phyloP scores from a whole-genome alignment of 23 red algal genomes.

The Chondrus crispus region DNA sequence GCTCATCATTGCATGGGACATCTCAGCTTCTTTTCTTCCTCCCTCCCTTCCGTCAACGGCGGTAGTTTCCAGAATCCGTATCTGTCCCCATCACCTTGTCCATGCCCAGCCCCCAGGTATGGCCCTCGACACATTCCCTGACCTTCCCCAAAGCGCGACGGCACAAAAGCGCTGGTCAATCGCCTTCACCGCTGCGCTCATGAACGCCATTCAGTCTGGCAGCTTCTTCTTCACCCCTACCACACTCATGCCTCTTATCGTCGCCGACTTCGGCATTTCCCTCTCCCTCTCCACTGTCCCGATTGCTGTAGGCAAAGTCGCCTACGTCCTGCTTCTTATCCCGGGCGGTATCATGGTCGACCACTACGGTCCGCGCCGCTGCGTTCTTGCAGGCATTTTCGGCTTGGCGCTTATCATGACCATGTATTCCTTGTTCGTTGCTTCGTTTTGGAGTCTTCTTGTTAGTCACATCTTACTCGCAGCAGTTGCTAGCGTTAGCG shows the following conservation, averaged over 20 bases:
- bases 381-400: conserved; percentile 60
- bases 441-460: conserved; percentile 16
- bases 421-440: conserved; percentile 57
- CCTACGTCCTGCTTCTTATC: conserved; percentile 86
- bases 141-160: too few relatives aligned
- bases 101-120: too few relatives aligned
- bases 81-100: too few relatives aligned
- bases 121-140: too few relatives aligned
- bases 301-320: conserved; percentile 82
- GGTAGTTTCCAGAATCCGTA: too few relatives aligned
- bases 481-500: conserved; percentile 66
- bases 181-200: conserved; percentile 48
- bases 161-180: conserved; percentile 52
- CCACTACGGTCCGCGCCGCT: conserved; percentile 65
- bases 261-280: conserved; percentile 65
- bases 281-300: conserved; percentile 72
- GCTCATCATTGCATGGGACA: too few relatives aligned
- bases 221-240: conserved; percentile 95
- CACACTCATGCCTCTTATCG: conserved; percentile 87
- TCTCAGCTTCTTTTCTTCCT: too few relatives aligned
- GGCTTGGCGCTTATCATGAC: conserved; percentile 52
- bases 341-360: conserved; percentile 91
- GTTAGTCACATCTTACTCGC: conserved; percentile 58
- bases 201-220: conserved; percentile 83
- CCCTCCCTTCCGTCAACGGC: too few relatives aligned